These are phyloP conservation scores for Edaphochlamys debaryana DNA, from an alignment of 139 green algal genomes.

Conservation along the genomic window DNA sequence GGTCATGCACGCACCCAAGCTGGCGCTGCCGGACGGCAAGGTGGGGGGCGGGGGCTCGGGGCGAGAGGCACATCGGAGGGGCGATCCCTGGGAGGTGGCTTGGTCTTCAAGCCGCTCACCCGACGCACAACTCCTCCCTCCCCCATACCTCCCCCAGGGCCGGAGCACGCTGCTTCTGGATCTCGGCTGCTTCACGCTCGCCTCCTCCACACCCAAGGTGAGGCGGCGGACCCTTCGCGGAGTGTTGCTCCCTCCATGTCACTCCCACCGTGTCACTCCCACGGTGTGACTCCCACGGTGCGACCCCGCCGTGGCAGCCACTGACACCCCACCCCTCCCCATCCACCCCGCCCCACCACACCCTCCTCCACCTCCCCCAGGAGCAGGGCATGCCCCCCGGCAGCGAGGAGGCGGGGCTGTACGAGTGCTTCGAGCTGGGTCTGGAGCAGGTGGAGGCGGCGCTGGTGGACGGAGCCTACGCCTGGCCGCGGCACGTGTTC, in stretches of 20 bases:
- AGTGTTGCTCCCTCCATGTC: no score
- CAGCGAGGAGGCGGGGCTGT: conserved; percentile 78
- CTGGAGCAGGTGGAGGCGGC: conserved; percentile 74
- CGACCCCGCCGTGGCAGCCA: no score
- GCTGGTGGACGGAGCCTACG: conserved; percentile 65
- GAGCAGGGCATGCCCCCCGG: conserved; percentile 3
- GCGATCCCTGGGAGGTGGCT: no score
- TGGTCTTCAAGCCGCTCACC: no score
- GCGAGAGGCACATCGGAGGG: no score
- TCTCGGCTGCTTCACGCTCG: conserved; percentile 77
- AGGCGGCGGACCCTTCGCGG: no score
- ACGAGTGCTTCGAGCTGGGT: conserved; percentile 76
- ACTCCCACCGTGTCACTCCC: no score
- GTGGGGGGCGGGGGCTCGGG: not conserved
- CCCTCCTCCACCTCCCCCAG: not conserved
- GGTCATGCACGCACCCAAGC: conserved; percentile 87
- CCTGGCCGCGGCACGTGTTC: conserved; percentile 35
- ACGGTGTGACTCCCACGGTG: no score
- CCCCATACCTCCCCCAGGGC: not conserved
- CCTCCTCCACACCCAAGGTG: conserved; percentile 43
- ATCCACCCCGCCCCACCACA: no score
- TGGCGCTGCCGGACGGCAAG: conserved; percentile 51
- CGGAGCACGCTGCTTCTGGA: conserved; percentile 75
- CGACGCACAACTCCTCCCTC: no score
- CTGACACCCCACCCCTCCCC: no score